Conservation (phyloP, 352 stramenopile genomes). For the Phytopythium chamaehyphon region DNA sequence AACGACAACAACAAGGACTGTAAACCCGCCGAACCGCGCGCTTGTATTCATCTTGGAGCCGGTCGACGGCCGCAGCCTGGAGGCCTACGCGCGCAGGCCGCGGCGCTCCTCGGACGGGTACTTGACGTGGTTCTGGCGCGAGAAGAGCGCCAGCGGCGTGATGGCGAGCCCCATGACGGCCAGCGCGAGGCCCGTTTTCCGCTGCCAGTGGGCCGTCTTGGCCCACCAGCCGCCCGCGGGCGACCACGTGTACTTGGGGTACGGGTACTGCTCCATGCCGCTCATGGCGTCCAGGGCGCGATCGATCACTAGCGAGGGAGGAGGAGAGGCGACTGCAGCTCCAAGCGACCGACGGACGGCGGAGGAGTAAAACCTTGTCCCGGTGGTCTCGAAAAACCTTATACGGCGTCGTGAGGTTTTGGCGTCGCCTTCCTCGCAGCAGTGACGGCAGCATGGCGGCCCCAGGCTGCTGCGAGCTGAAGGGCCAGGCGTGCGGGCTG, state of each 20-base stretch:
- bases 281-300: constrained; percentile 68
- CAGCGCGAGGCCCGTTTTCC: constrained; percentile 62
- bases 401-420: too few species aligned
- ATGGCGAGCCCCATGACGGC: constrained; percentile 41
- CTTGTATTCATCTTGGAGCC: constrained; percentile 1
- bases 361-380: too few species aligned
- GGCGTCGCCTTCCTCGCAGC: too few species aligned
- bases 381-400: too few species aligned
- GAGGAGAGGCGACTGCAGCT: too few species aligned
- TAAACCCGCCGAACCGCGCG: too few species aligned
- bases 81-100: constrained; percentile 3
- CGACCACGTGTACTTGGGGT: constrained; percentile 86
- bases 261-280: constrained; percentile 79
- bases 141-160: constrained; percentile 57
- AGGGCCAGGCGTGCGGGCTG: too few species aligned
- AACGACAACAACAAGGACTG: constrained; percentile 9
- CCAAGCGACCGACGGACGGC: too few species aligned
- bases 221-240: constrained; percentile 82
- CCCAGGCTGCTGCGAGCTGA: too few species aligned
- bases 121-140: constrained; percentile 61
- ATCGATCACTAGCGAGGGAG: too few species aligned
- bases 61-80: not conserved
- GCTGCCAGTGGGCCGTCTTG: constrained; percentile 82
- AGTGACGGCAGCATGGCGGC: too few species aligned
- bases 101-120: constrained; percentile 68